Base-by-base conservation (phyloP, 306 rosid species). In the Adenanthera pavonina region DNA sequence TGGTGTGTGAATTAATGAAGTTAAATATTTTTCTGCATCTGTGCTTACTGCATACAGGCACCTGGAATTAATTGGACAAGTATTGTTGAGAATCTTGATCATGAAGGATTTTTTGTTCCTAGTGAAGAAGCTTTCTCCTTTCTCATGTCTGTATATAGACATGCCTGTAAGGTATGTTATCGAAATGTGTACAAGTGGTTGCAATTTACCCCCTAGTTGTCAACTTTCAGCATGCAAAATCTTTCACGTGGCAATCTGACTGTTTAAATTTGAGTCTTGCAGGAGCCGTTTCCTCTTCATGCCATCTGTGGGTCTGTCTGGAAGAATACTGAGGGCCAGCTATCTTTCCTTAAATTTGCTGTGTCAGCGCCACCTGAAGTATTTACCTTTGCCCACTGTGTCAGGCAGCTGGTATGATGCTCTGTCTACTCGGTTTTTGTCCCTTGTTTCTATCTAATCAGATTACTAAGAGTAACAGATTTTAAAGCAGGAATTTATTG, bases 201-300 rank as follows among this genome's bases (percentile, higher is more conserved):
- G 44, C 53, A 35, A 17, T 69, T 8, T 19, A 13, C 38, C 75
- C 69, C 78, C 33, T 38, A 56, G 74, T 36, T 49, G 48, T 72
- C 78, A 52, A 80, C 59, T 69, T 69, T 73, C 5, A 38, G 49
- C 41, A 54, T 70, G 30, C 8, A 20, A 69, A 78, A 78, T 68
- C 54, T 69, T 52, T 30, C 46, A 38, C 67, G 5, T 48, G 30
- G 17, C 67, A 33, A 77, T 80, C 80, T 74, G 36, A 80, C 43
- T 69, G 36, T 14, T 80, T 74, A 87, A 76, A 51, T 59, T 80
- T 87, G 88, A 60, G 72, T 64, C 70, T 70, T 66, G 72, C 85
- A 96, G 99, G 99, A 92, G 74, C 90, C 90, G n/a, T 94, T 96
- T 85, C 99, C 99, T n/a, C 92, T 96, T 62, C 92, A 94, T 84